Base-by-base conservation (phyloP, 2,329 filamentous ascomycete genomes). In the Paraconiothyrium brasiliense region DNA sequence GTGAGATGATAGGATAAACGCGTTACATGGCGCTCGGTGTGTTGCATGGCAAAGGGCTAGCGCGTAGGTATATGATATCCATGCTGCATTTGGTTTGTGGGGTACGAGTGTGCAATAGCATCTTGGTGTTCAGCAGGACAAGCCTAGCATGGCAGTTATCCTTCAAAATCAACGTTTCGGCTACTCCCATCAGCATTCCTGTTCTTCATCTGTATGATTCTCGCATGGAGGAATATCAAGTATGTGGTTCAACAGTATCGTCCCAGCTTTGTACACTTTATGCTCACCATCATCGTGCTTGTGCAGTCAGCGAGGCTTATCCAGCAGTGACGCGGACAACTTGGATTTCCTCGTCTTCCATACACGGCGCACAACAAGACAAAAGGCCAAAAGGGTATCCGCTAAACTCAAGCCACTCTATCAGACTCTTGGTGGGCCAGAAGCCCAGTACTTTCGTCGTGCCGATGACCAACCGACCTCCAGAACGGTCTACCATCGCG, bases 341-440 rank as follows among this genome's bases (percentile, higher is more conserved):
- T 6, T 30, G 27, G 6, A 4, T 30, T 30, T 30, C 27, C 4
- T 30, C 8, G 13, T 37, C 2, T 37, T 14, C 35, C 3, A 5
- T 10, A 37, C 35, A 37, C 35, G 8, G n/a, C 27, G 27, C 39
- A 20, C 4, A 41, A 41, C 6, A 20, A 41, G 39, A n/a, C 16
- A 41, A 20, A 16, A 52, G 11, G n/a, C 14, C 14, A 6, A 37
- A 30, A 14, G 34, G 32, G 30, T 35, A 49, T n/a, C n/a, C 32
- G 27, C 54, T n/a, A 50, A 32, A 30, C 56, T 72, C 62, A 75
- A 55, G 71, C 68, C 64, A 72, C 52, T 30, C 64, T 64, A 58
- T 75, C 72, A 39, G 64, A 68, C 64, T 74, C 74, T 27, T 72
- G 71, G 51, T 75, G 71, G 3, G 64, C 57, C 44, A 76, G 50